Conservation (phyloP, 2,329 filamentous ascomycete species). For the Raffaelea albimanens region DNA sequence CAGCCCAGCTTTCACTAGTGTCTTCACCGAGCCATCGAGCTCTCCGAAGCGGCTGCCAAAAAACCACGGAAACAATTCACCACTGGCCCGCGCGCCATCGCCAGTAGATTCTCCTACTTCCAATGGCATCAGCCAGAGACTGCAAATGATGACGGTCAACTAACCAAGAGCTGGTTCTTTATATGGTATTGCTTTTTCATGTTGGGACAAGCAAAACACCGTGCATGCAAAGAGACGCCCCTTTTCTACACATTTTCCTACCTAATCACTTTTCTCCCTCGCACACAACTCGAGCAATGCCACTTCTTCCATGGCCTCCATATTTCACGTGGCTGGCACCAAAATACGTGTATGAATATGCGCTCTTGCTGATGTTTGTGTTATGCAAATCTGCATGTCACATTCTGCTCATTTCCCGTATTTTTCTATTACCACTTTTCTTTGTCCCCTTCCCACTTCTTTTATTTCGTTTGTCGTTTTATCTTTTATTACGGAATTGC, state of each 20-base stretch:
- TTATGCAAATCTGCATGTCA: neutral
- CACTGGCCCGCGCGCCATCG: constrained; percentile 29
- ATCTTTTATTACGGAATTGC: constrained; percentile 2
- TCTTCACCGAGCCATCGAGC: constrained; percentile 55
- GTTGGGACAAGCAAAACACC: neutral
- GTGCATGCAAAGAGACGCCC: neutral
- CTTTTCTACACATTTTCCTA: neutral
- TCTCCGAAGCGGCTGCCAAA: constrained; percentile 41
- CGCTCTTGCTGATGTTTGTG: too few species aligned
- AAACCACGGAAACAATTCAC: constrained; percentile 45
- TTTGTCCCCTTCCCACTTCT: neutral
- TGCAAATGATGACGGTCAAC: constrained; percentile 58
- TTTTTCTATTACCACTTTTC: neutral
- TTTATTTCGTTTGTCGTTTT: too few species aligned
- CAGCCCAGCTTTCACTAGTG: constrained; percentile 57
- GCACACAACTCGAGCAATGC: too few species aligned
- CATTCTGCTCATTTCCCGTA: neutral
- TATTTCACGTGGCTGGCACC: too few species aligned
- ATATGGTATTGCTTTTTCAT: neutral
- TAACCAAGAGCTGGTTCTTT: constrained; percentile 25
- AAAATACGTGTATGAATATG: too few species aligned
- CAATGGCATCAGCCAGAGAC: constrained; percentile 38
- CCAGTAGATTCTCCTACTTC: constrained; percentile 45
- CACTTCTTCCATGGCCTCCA: too few species aligned
- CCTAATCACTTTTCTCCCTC: too few species aligned